These are phyloP conservation scores for Chenopodium formosanum DNA, from an alignment of 148 eudicot species.

Conservation along the genomic window DNA sequence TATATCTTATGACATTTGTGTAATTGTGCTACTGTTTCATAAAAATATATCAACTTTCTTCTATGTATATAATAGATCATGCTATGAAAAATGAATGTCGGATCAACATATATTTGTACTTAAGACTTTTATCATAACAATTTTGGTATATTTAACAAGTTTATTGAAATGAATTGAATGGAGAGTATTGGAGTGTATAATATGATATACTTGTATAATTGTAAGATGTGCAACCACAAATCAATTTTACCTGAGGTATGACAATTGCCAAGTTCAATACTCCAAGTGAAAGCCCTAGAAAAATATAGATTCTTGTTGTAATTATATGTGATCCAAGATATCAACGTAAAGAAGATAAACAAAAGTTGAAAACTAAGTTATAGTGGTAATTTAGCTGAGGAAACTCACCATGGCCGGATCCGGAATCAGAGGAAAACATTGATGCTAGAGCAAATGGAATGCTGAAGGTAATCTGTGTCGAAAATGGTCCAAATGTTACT, in stretches of 20 bases:
- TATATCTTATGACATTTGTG: too few relatives aligned
- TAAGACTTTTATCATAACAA: background rate
- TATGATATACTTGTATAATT: background rate
- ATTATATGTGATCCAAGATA: too few relatives aligned
- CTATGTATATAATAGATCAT: background rate
- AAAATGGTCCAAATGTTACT: background rate
- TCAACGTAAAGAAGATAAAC: background rate
- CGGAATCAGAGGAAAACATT: constrained; percentile 60
- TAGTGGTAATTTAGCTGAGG: background rate
- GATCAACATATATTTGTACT: too few relatives aligned
- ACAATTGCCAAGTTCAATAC: constrained; percentile 82
- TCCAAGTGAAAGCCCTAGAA: constrained; percentile 67
- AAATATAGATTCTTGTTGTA: background rate
- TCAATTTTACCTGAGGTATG: constrained; percentile 63
- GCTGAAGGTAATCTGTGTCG: constrained; percentile 61
- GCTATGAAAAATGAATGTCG: background rate
- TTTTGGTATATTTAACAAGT: background rate
- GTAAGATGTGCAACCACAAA: background rate
- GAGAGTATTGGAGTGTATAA: too few relatives aligned
- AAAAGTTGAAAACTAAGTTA: background rate
- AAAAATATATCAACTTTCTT: too few relatives aligned
- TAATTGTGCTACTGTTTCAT: background rate
- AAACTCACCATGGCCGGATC: constrained; percentile 74
- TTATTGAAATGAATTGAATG: background rate
- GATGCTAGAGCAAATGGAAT: constrained; percentile 90